Conservation (phyloP, 805 yeast species). For the Kuraishia floccosa region DNA sequence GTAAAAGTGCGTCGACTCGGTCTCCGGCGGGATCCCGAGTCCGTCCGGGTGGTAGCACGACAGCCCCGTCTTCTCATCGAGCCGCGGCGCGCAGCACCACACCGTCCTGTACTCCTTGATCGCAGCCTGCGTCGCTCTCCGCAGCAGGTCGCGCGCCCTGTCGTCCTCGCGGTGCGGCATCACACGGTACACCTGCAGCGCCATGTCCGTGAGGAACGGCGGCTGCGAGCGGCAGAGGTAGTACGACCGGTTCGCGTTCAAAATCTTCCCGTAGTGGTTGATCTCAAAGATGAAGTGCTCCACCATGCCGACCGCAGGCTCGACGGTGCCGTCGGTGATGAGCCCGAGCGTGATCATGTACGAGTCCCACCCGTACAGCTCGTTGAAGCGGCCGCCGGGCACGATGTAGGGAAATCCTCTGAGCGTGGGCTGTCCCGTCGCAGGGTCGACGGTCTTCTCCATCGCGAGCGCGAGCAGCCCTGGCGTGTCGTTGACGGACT, state of each 20-base stretch:
- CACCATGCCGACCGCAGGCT: conserved; percentile 81
- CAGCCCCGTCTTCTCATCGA: conserved; percentile 62
- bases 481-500: conserved; percentile 69
- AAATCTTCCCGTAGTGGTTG: conserved; percentile 78
- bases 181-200: conserved; percentile 52
- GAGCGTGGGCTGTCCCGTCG: conserved; percentile 34
- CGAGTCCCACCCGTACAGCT: conserved; percentile 96
- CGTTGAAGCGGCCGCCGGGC: conserved; percentile 97
- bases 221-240: conserved; percentile 92
- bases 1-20: conserved; percentile 82
- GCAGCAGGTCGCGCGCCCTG: conserved; percentile 48
- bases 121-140: conserved; percentile 62
- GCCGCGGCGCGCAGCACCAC: conserved; percentile 70
- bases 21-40: conserved; percentile 92
- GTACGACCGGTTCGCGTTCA: conserved; percentile 90
- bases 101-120: conserved; percentile 76
- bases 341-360: conserved; percentile 86
- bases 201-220: conserved; percentile 93
- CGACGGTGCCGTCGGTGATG: conserved; percentile 49
- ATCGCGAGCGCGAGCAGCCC: conserved; percentile 80
- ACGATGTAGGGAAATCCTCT: conserved; percentile 80
- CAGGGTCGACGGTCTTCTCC: conserved; percentile 36
- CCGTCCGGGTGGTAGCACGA: conserved; percentile 91
- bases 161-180: conserved; percentile 20
- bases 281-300: conserved; percentile 89